Base-by-base conservation (phyloP, 2,329 filamentous ascomycete species). In the Seiridium unicorne region DNA sequence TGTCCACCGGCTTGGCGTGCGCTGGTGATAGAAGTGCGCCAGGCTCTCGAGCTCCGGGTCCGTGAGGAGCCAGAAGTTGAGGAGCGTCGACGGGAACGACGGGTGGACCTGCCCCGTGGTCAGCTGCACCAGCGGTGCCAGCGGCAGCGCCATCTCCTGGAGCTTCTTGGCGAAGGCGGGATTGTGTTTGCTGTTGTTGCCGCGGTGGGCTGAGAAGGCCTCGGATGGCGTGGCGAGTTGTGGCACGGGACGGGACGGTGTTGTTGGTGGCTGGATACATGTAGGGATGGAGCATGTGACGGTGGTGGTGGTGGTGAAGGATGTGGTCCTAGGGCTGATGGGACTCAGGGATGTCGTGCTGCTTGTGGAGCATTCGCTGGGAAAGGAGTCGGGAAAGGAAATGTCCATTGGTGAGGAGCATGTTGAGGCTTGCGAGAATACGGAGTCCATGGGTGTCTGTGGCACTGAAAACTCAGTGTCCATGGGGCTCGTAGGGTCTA, bases 21-120 rank as follows among this genome's bases (percentile, higher is more conserved):
- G 81, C 76, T 93, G 90, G 76, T 90, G 88, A 77, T 92, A 93
- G 75, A 89, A 91, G 65, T 82, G 77, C 3, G 89, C 89, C 46
- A 93, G 81, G 58, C 78, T 77, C 75, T 93, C 89, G 58, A 92
- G 85, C 74, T 93, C 81, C 36, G 75, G 75, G 71, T 90, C 87
- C 13, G 88, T 92, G 44, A 93, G 82, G 38, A 92, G 85, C 82
- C 89, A 91, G 75, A 90, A 91, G 70, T 84, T 82, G 51, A 93
- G 84, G 58, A 92, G 79, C 3, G 85, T 90, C 26, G 70, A 68
- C 1, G 90, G 90, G 72, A 90, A 93, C 59, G 78, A 72, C 0
- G 86, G 84, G 68, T 91, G 89, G 2, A 89, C 76, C n/a, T 75
- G 70, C 55, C 89, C 89, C 1, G 83, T 84, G 31, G 79, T 79